Conservation (phyloP, 2,329 filamentous ascomycete species). For the Fusarium multiceps region DNA sequence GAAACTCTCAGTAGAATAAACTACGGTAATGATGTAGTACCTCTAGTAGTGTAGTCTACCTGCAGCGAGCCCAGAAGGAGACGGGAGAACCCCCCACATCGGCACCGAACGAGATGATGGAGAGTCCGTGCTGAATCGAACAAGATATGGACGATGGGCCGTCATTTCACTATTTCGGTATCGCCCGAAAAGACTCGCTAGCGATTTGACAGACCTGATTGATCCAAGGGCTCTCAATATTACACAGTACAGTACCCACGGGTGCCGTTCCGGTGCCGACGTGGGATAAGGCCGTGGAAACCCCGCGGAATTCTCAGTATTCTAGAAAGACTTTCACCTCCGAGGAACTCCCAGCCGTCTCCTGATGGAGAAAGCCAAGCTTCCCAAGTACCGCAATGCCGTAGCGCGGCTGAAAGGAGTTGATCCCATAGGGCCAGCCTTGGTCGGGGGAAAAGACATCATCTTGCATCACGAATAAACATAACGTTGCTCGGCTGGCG, state of each 20-base stretch:
- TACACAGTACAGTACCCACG: not conserved
- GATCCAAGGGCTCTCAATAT: not conserved
- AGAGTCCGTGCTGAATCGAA: not conserved
- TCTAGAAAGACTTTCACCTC: conserved; percentile 36
- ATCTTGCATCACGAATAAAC: conserved; percentile 8
- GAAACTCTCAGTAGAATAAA: not conserved
- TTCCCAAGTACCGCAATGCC: not conserved
- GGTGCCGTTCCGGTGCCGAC: conserved; percentile 38
- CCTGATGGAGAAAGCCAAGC: not conserved
- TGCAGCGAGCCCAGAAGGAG: not conserved
- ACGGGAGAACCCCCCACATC: conserved; percentile 18
- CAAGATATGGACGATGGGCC: not conserved
- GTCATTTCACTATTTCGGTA: conserved; percentile 14
- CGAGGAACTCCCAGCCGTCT: not conserved
- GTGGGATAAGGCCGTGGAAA: conserved; percentile 12
- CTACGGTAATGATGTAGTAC: not conserved
- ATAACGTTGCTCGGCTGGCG: conserved; percentile 25
- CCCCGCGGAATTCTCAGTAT: conserved; percentile 26
- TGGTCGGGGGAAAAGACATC: conserved; percentile 4
- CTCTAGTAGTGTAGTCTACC: not conserved
- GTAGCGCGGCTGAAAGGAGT: conserved; percentile 1
- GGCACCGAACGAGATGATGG: conserved; percentile 33
- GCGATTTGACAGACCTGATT: not conserved
- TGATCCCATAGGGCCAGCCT: conserved; percentile 14
- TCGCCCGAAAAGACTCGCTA: conserved; percentile 2